These are phyloP conservation scores for Alternaria alternata DNA, from an alignment of 2,329 filamentous ascomycete species.

Conservation along the genomic window DNA sequence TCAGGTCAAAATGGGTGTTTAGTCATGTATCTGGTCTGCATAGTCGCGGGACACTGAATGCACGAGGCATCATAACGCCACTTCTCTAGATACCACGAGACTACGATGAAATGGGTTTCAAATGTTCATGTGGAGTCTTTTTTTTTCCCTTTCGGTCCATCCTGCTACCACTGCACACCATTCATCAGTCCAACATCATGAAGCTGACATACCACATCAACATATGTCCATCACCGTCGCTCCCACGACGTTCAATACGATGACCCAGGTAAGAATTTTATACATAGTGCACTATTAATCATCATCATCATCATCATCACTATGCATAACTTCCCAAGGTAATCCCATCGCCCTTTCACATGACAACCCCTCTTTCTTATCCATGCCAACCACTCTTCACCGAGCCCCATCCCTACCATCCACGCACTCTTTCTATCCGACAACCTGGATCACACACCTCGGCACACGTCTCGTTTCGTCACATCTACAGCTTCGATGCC, in stretches of 20 bases:
- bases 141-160: background rate
- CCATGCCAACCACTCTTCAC: background rate
- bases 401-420: background rate
- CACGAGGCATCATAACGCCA: conserved; percentile 48
- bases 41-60: conserved; percentile 49
- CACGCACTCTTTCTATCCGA: background rate
- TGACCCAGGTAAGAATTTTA: background rate
- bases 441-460: conserved; percentile 8
- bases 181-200: background rate
- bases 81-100: conserved; percentile 52
- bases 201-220: too few species aligned
- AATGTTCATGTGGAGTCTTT: conserved; percentile 33
- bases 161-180: background rate
- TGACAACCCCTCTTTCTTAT: background rate
- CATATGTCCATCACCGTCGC: background rate
- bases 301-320: background rate
- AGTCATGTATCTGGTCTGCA: conserved; percentile 54
- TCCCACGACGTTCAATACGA: background rate
- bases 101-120: conserved; percentile 45
- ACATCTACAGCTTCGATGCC: conserved; percentile 22
- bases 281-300: background rate
- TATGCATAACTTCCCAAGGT: background rate
- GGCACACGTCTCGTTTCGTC: conserved; percentile 6
- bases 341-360: background rate
- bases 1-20: conserved; percentile 53